Conservation (phyloP, 805 yeast genomes). For the Suhomyces sp. region DNA sequence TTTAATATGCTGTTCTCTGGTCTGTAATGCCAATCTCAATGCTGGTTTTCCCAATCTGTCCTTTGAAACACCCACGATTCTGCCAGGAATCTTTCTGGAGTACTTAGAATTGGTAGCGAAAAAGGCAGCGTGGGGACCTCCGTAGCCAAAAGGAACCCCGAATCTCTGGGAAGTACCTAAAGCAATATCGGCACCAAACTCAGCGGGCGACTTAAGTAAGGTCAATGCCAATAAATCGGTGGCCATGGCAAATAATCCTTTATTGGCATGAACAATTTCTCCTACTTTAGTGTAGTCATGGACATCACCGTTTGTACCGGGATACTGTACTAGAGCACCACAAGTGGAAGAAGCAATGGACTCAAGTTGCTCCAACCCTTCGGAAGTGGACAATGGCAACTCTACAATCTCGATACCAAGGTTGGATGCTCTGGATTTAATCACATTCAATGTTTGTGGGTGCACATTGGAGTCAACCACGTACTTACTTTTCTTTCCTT, state of each 20-base stretch:
- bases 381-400: slow-evolving; percentile 50
- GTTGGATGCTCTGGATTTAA: slow-evolving; percentile 75
- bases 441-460: slow-evolving; percentile 81
- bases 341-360: slow-evolving; percentile 43
- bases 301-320: slow-evolving; percentile 75
- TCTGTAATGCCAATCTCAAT: slow-evolving; percentile 87
- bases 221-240: slow-evolving; percentile 90
- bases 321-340: slow-evolving; percentile 89
- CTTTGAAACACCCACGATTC: slow-evolving; percentile 89
- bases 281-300: slow-evolving; percentile 54
- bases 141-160: slow-evolving; percentile 97
- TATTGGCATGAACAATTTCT: slow-evolving; percentile 62
- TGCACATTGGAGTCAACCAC: slow-evolving; percentile 76
- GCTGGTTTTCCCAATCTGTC: slow-evolving; percentile 92
- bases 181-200: slow-evolving; percentile 88
- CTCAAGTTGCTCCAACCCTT: slow-evolving; percentile 25
- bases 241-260: slow-evolving; percentile 82
- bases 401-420: slow-evolving; percentile 62
- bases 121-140: slow-evolving; percentile 99
- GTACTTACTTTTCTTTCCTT: slow-evolving; percentile 65
- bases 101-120: slow-evolving; percentile 80
- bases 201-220: slow-evolving; percentile 75
- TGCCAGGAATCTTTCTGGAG: slow-evolving; percentile 93
- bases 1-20: slow-evolving; percentile 97
- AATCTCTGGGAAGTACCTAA: slow-evolving; percentile 92